Evolutionary conservation across 78 protist genomes (phyloP).

Genomic region (Diacronema lutheri): DNA sequence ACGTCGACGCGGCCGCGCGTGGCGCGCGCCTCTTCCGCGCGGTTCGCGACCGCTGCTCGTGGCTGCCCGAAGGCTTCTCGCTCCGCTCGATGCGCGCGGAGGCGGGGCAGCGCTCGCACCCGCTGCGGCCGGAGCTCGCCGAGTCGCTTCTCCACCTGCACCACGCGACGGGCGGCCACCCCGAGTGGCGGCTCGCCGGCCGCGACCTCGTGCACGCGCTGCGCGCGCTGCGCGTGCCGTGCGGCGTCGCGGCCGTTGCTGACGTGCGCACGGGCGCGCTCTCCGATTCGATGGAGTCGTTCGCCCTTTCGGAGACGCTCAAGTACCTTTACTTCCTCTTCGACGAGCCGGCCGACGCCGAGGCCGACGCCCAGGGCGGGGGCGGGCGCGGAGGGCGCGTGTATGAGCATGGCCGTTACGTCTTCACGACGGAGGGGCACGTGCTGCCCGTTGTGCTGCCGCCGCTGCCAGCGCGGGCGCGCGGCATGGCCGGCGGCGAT

Average conservation of each 20-base stretch:
- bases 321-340: conserved; percentile 23
- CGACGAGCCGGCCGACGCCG: neutral
- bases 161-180: conserved; percentile 37
- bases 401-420: neutral
- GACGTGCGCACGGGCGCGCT: conserved; percentile 57
- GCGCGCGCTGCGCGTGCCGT: neutral
- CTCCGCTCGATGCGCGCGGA: neutral
- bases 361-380: neutral
- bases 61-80: neutral
- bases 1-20: conserved; percentile 32
- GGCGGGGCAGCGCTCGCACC: conserved; percentile 43
- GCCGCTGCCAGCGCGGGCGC: too few species aligned
- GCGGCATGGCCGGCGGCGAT: too few species aligned
- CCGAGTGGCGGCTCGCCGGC: conserved; percentile 35
- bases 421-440: conserved; percentile 36
- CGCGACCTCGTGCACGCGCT: neutral
- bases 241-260: conserved; percentile 66
- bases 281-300: conserved; percentile 16
- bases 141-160: conserved; percentile 69
- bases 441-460: neutral
- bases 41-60: neutral
- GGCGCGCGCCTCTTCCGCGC: conserved; percentile 37
- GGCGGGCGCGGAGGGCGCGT: too few species aligned
- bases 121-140: conserved; percentile 84
- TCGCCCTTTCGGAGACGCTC: conserved; percentile 25